These are phyloP conservation scores for Dactylellina haptotyla DNA, from an alignment of 2,329 filamentous ascomycete genomes.

Conservation along the genomic window DNA sequence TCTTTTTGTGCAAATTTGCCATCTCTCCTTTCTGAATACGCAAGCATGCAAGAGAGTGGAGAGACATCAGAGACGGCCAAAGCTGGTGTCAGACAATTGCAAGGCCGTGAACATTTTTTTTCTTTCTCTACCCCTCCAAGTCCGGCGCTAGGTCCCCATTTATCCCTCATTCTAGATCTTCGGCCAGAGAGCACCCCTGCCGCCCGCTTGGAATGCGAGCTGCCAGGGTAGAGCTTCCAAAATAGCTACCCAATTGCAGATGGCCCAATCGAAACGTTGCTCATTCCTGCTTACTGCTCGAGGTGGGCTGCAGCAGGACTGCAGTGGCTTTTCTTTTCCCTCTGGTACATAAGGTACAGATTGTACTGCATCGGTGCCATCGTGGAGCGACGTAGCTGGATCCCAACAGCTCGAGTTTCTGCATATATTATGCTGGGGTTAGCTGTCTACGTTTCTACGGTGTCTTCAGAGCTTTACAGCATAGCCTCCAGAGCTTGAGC, in stretches of 20 bases:
- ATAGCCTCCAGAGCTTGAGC: slow-evolving; percentile 18
- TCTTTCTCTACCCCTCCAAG: slow-evolving; percentile 28
- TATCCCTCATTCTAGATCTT: slow-evolving; percentile 55
- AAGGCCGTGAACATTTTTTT: slow-evolving; percentile 34
- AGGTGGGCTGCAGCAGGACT: slow-evolving; percentile 32
- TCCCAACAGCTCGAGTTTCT: slow-evolving; percentile 46
- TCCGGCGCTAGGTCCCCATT: slow-evolving; percentile 35
- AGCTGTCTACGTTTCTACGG: slow-evolving; percentile 12
- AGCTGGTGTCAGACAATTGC: too few relatives aligned
- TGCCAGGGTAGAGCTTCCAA: slow-evolving; percentile 52
- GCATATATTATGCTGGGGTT: slow-evolving; percentile 35
- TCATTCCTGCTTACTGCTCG: slow-evolving; percentile 36
- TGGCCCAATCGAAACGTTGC: slow-evolving; percentile 52
- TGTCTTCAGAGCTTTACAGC: slow-evolving; percentile 4
- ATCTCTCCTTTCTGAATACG: background rate
- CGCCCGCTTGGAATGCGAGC: slow-evolving; percentile 50
- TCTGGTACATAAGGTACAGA: slow-evolving; percentile 13
- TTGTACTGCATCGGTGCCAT: slow-evolving; percentile 27
- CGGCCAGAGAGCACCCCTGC: slow-evolving; percentile 53
- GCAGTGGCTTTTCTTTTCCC: slow-evolving; percentile 1
- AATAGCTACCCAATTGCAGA: slow-evolving; percentile 53
- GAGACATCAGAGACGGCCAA: slow-evolving; percentile 15
- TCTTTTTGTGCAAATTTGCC: slow-evolving; percentile 7
- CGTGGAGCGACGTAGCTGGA: slow-evolving; percentile 44
- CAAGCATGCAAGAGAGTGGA: slow-evolving; percentile 3